Evolutionary conservation across 2,329 filamentous ascomycete species (phyloP).

Genomic region (Tolypocladium capitatum): DNA sequence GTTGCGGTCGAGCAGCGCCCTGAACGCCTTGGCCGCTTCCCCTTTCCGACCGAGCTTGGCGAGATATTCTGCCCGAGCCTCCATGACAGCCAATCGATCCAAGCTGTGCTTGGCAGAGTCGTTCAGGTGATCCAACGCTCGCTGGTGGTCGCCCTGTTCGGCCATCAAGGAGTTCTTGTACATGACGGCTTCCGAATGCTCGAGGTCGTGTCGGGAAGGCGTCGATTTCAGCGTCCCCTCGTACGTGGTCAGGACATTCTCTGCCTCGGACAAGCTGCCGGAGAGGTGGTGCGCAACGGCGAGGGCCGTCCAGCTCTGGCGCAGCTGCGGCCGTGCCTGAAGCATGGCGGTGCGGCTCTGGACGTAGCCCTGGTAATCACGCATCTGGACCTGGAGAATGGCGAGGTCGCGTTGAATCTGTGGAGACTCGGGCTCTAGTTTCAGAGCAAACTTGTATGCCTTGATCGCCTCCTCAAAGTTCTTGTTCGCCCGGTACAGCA

Average conservation of each 20-base stretch:
- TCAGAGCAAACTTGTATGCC: conserved; percentile 92
- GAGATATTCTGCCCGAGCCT: conserved; percentile 75
- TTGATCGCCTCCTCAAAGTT: conserved; percentile 99
- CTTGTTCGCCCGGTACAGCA: conserved; percentile 86
- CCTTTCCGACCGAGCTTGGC: conserved; percentile 61
- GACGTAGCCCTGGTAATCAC: conserved; percentile 87
- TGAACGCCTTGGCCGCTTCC: conserved; percentile 73
- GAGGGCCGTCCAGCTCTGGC: conserved; percentile 96
- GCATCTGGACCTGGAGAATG: conserved; percentile 87
- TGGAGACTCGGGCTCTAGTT: conserved; percentile 81
- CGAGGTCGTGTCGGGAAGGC: conserved; percentile 66
- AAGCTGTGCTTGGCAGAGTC: conserved; percentile 62
- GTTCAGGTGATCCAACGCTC: conserved; percentile 78
- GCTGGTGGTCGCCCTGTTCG: conserved; percentile 70
- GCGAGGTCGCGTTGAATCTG: conserved; percentile 93
- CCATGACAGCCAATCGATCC: conserved; percentile 74
- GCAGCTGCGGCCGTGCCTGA: conserved; percentile 63
- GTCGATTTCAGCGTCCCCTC: conserved; percentile 82
- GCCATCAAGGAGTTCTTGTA: conserved; percentile 95
- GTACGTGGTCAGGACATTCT: conserved; percentile 81
- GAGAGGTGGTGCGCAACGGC: conserved; percentile 84
- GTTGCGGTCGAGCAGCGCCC: conserved; percentile 72
- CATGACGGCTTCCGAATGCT: conserved; percentile 85
- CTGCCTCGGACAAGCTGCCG: conserved; percentile 75
- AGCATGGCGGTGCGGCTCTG: conserved; percentile 82